Conservation (phyloP, 495 filamentous ascomycete genomes). For the Tuber umbilicatum region DNA sequence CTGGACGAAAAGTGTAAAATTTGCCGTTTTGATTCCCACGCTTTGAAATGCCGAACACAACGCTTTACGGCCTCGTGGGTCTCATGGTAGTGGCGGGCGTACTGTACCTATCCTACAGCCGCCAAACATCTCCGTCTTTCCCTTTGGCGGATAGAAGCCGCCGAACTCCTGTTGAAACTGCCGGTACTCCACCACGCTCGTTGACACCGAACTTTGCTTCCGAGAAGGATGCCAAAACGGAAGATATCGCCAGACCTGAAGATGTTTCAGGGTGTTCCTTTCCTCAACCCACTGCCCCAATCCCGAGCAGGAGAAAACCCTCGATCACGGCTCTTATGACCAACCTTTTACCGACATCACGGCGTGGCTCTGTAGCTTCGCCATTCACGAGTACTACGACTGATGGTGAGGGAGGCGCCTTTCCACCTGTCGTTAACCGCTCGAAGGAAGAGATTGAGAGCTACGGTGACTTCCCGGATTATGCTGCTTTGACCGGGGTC, state of each 20-base stretch:
- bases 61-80: background rate
- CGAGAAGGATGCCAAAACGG: background rate
- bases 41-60: slow-evolving; percentile 5
- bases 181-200: background rate
- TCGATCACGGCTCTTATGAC: slow-evolving; percentile 23
- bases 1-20: background rate
- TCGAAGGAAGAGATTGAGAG: slow-evolving; percentile 62
- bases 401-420: background rate
- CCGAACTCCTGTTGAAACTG: background rate
- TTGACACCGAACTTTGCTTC: background rate
- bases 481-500: slow-evolving; percentile 69
- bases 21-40: background rate
- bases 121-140: background rate
- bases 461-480: slow-evolving; percentile 78
- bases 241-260: background rate
- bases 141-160: background rate
- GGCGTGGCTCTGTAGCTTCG: slow-evolving; percentile 25
- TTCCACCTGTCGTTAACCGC: slow-evolving; percentile 20
- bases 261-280: background rate
- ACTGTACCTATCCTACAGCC: slow-evolving; percentile 1
- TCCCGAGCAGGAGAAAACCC: slow-evolving; percentile 10
- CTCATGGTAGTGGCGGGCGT: background rate
- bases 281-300: background rate
- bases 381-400: slow-evolving; percentile 11
- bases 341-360: slow-evolving; percentile 22